These are phyloP conservation scores for Ballota nigra DNA, from an alignment of 257 asterid genomes.

Conservation along the genomic window DNA sequence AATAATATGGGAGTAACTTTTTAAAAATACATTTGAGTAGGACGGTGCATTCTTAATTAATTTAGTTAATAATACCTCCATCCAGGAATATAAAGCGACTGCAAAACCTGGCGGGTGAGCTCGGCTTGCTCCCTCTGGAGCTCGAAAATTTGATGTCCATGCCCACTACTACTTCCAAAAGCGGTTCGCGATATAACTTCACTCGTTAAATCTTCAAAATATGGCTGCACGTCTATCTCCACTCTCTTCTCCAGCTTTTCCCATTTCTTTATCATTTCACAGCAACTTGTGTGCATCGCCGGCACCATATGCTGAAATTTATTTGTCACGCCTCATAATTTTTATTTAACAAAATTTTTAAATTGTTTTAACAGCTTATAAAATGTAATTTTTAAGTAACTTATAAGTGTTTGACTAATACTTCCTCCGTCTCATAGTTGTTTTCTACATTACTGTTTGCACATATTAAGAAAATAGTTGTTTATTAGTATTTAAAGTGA, in stretches of 20 bases:
- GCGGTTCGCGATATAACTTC: slow-evolving; percentile 47
- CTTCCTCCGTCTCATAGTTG: too few species aligned
- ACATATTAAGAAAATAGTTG: too few species aligned
- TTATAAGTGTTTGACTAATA: too few species aligned
- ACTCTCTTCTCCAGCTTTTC: slow-evolving; percentile 19
- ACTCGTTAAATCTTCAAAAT: slow-evolving; percentile 37
- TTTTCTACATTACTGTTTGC: too few species aligned
- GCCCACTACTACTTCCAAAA: slow-evolving; percentile 41
- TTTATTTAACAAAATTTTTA: too few species aligned
- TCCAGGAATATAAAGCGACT: slow-evolving; percentile 53
- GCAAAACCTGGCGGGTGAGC: slow-evolving; percentile 44
- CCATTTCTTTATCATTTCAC: slow-evolving; percentile 51
- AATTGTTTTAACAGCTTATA: too few species aligned
- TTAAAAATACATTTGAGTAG: too few species aligned
- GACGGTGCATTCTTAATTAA: too few species aligned
- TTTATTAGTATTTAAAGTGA: too few species aligned
- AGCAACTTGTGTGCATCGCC: slow-evolving; percentile 43
- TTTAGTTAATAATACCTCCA: slow-evolving; percentile 34
- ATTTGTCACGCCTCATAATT: too few species aligned
- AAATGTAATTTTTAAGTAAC: too few species aligned
- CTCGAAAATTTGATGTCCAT: slow-evolving; percentile 27
- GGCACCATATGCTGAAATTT: slow-evolving; percentile 47
- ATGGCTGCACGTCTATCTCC: slow-evolving; percentile 51
- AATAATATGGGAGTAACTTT: too few species aligned
- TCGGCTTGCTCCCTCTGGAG: slow-evolving; percentile 55